Conservation (phyloP, 345 rosid species). For the Eucalyptus sp. region DNA sequence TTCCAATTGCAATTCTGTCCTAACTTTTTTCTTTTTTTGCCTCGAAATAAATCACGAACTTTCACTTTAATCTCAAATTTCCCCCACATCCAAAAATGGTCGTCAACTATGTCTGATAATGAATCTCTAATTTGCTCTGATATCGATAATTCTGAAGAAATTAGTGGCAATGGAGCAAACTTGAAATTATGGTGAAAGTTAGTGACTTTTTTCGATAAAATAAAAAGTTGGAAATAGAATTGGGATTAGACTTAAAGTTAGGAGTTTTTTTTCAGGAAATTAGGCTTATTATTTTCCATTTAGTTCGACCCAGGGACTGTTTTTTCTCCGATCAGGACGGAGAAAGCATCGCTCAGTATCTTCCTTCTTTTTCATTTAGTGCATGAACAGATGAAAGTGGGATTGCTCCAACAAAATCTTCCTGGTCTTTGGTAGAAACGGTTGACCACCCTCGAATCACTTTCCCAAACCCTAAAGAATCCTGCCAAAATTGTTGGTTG, state of each 20-base stretch:
- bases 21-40: background rate
- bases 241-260: background rate
- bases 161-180: background rate
- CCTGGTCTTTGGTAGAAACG: background rate
- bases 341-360: background rate
- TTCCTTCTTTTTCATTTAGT: background rate
- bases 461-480: background rate
- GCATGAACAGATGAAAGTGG: background rate
- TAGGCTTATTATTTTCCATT: background rate
- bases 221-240: background rate
- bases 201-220: background rate
- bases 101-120: background rate
- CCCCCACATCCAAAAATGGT: background rate
- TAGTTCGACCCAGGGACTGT: background rate
- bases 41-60: background rate
- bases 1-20: background rate
- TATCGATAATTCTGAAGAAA: rapidly evolving
- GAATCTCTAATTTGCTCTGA: background rate
- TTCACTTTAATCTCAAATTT: background rate
- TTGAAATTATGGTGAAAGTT: background rate
- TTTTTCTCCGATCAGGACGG: background rate
- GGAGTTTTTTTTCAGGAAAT: background rate
- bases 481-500: background rate
- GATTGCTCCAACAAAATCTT: background rate
- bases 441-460: background rate